Conservation (phyloP, 176 grass and related monocot genomes). For the Areca catechu region DNA sequence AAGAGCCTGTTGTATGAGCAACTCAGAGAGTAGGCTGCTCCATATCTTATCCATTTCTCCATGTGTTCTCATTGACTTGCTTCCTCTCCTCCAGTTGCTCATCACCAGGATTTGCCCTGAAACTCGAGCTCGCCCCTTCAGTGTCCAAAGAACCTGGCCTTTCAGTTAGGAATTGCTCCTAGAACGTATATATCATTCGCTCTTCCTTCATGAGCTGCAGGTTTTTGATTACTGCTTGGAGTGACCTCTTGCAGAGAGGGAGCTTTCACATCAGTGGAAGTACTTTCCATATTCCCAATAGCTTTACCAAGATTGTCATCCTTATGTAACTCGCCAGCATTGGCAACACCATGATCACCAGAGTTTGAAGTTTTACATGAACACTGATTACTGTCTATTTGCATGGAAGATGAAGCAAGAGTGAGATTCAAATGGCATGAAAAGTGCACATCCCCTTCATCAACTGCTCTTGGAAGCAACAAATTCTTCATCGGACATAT, state of each 20-base stretch:
- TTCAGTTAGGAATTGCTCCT: slow-evolving; percentile 92
- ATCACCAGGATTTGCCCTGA: slow-evolving; percentile 26
- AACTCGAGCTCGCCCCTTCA: slow-evolving; percentile 54
- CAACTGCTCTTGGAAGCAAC: too few relatives aligned
- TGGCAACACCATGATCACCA: too few relatives aligned
- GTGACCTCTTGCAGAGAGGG: background rate
- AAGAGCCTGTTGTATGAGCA: background rate
- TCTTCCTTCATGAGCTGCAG: slow-evolving; percentile 29
- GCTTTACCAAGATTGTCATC: slow-evolving; percentile 9
- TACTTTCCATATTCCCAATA: slow-evolving; percentile 12
- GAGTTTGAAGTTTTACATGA: too few relatives aligned
- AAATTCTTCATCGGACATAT: too few relatives aligned
- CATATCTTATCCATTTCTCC: slow-evolving; percentile 23
- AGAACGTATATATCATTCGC: slow-evolving; percentile 90
- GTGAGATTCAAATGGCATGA: too few relatives aligned
- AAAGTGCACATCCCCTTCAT: too few relatives aligned
- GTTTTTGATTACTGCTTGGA: slow-evolving; percentile 18
- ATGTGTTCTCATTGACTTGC: slow-evolving; percentile 10
- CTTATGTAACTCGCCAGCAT: background rate
- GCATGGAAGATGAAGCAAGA: too few relatives aligned
- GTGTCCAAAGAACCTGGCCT: slow-evolving; percentile 49
- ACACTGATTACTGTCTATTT: too few relatives aligned
- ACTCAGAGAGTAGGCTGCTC: slow-evolving; percentile 45
- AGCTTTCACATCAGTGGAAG: slow-evolving; percentile 11
- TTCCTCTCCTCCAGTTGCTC: slow-evolving; percentile 19